A percentile compares a stretch with the other conserved stretches of the same genome.
phyloP scores from a whole-genome alignment of 192 early-diverging fungal species.

The Coemansia javaensis region DNA sequence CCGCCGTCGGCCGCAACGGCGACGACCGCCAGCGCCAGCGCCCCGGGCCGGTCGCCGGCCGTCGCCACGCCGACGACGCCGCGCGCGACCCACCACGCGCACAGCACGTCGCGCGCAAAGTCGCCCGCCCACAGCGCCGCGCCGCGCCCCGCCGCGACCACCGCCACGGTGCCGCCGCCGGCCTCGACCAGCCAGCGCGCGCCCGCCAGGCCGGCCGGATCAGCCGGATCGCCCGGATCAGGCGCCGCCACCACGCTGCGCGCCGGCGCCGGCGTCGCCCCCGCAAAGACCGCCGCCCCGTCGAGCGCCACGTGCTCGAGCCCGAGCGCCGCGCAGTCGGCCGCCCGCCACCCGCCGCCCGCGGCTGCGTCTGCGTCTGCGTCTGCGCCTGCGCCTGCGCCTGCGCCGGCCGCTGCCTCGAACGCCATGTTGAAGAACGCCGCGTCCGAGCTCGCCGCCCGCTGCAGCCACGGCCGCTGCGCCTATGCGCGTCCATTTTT shows the following conservation, averaged over 20 bases:
- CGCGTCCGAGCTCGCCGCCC: constrained; percentile 29
- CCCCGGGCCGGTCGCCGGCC: background rate
- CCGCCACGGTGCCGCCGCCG: background rate
- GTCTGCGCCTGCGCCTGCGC: background rate
- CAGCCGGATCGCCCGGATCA: too few relatives aligned
- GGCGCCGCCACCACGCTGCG: background rate
- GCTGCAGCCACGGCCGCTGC: constrained; percentile 21
- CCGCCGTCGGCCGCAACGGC: background rate
- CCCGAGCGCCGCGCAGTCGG: too few relatives aligned
- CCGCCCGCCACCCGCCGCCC: too few relatives aligned
- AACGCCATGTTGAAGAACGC: constrained; percentile 35
- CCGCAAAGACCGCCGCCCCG: background rate
- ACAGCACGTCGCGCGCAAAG: constrained; percentile 10
- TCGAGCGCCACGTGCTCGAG: too few relatives aligned
- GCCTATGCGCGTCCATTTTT: background rate
- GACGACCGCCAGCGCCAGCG: constrained; percentile 10
- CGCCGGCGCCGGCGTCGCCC: background rate
- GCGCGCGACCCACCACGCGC: constrained; percentile 24
- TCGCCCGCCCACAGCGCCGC: constrained; percentile 1
- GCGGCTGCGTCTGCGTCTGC: too few relatives aligned
- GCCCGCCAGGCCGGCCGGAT: too few relatives aligned
- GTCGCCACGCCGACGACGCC: constrained; percentile 11
- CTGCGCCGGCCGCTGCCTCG: constrained; percentile 5
- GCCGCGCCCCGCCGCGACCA: background rate
- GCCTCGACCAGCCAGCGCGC: constrained; percentile 8